Conservation (phyloP, 352 stramenopile genomes). For the Phytophthora pini region DNA sequence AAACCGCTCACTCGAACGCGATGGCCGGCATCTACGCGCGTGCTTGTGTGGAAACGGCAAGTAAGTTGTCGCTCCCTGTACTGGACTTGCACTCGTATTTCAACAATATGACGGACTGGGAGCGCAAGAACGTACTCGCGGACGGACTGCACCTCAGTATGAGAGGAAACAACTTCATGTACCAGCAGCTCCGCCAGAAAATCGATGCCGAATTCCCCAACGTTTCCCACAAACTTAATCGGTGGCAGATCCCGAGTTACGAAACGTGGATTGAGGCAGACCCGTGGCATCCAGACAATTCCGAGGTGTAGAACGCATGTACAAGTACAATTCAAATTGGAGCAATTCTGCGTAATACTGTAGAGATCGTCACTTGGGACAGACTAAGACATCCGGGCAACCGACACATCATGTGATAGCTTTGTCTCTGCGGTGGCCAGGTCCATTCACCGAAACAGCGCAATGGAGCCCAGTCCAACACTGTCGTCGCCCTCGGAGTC, state of each 20-base stretch:
- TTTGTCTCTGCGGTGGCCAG: neutral
- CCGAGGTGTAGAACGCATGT: neutral
- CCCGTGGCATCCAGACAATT: slow-evolving; percentile 12
- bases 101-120: slow-evolving; percentile 38
- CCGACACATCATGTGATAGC: slow-evolving; percentile 17
- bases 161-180: slow-evolving; percentile 49
- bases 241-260: slow-evolving; percentile 37
- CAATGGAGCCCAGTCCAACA: slow-evolving; percentile 1
- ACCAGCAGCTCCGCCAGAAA: slow-evolving; percentile 20
- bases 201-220: slow-evolving; percentile 28
- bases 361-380: too few relatives aligned
- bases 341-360: neutral
- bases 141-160: slow-evolving; percentile 63
- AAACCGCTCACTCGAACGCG: slow-evolving; percentile 48
- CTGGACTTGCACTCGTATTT: slow-evolving; percentile 54
- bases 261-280: slow-evolving; percentile 14
- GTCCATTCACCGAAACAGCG: neutral
- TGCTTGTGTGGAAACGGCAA: slow-evolving; percentile 48
- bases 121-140: slow-evolving; percentile 32
- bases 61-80: slow-evolving; percentile 31
- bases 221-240: slow-evolving; percentile 20
- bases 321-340: neutral
- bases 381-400: too few relatives aligned
- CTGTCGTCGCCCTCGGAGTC: slow-evolving; percentile 1
- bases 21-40: slow-evolving; percentile 50